Base-by-base conservation (phyloP, 2,329 filamentous ascomycete species). In the Verticillium isaacii region DNA sequence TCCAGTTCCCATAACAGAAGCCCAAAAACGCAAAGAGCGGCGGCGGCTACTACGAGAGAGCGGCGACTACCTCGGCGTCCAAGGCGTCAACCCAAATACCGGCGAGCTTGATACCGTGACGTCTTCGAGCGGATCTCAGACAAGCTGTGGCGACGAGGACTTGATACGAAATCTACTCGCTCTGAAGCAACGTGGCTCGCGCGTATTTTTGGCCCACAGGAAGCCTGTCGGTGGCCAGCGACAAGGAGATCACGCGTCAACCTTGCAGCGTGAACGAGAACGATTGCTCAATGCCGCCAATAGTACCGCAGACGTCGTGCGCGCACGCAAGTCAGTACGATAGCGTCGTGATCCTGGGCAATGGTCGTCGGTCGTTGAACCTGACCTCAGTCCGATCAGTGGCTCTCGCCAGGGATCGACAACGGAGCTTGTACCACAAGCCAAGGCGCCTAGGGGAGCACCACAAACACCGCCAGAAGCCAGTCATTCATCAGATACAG, bases 1-100 rank as follows among this genome's bases (percentile, higher is more conserved):
- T 9, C 56, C 56, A n/a, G 32, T 7, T 19, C 55, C 32, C 32
- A 19, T 34, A 14, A 36, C 29, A 14, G 32, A 36, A 2, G 56
- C 36, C 6, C 32, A 41, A 19, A 36, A 74, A 2, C 66, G 67
- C 7, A 50, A 50, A 23, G n/a, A 50, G 45, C 72, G 76, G 39
- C 77, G 83, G 6, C 76, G 76, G 55, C 77, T 70, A 50, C 74
- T 86, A 60, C 83, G 80, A 63, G 77, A 81, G 60, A 85, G 81
- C 60, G 83, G 83, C 5, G 85, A 88, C 68, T 87, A 80, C 67
- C 77, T 87, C 0, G 84, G 84, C 2, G 81, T 86, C 1, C 83
- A 85, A 62, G 85, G 85, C 3, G 75, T 83, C 60, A 86, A 87
- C 66, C 85, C 85, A 0, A 73, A 77, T 52, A 86, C 85, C 0